phyloP scores from a whole-genome alignment of 805 yeast genomes.

The Starmera amethionina region DNA sequence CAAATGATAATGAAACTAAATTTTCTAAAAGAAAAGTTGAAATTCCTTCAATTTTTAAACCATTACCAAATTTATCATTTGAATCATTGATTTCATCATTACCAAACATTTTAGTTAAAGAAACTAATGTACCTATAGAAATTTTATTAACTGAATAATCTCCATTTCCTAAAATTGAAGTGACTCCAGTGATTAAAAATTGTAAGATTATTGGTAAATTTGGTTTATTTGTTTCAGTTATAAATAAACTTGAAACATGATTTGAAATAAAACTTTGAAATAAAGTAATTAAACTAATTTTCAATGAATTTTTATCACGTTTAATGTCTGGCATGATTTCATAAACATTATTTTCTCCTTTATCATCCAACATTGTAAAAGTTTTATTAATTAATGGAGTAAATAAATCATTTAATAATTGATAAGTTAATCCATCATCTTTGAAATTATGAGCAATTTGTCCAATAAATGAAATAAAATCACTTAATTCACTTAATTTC shows the following conservation, averaged over 20 bases:
- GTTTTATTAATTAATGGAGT: conserved; percentile 67
- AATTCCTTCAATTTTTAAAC: conserved; percentile 52
- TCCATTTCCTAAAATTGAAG: conserved; percentile 29
- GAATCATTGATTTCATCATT: conserved; percentile 56
- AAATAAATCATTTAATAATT: conserved; percentile 60
- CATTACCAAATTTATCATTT: conserved; percentile 41
- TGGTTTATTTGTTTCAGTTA: conserved; percentile 56
- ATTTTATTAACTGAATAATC: conserved; percentile 61
- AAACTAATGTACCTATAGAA: conserved; percentile 58
- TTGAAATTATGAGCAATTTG: conserved; percentile 78
- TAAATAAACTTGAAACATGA: conserved; percentile 66
- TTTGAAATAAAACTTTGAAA: conserved; percentile 65
- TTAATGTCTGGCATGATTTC: conserved; percentile 44
- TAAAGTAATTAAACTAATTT: conserved; percentile 61
- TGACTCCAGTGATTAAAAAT: conserved; percentile 55
- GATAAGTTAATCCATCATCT: conserved; percentile 57
- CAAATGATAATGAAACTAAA: conserved; percentile 59
- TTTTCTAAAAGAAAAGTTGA: conserved; percentile 62
- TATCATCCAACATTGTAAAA: conserved; percentile 36
- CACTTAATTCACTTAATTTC: conserved; percentile 57
- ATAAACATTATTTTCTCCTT: conserved; percentile 29
- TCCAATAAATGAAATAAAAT: conserved; percentile 77
- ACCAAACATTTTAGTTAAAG: conserved; percentile 56
- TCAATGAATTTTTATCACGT: conserved; percentile 56
- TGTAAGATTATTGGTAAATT: conserved; percentile 52